phyloP scores from a whole-genome alignment of 176 grass and related monocot genomes.

The Puya raimondii region DNA sequence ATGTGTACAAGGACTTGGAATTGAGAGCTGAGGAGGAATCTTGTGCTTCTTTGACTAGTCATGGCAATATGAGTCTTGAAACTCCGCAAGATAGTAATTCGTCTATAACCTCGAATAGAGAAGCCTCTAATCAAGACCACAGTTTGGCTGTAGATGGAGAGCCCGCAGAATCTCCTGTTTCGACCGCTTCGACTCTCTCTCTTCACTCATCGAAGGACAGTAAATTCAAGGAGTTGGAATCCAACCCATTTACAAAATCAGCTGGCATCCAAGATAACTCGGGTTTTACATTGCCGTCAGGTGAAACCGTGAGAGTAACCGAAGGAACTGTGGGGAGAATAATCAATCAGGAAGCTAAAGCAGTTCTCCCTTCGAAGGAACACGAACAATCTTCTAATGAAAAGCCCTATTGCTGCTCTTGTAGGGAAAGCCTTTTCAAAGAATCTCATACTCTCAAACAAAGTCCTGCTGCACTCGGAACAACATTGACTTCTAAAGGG shows the following conservation, averaged over 20 bases:
- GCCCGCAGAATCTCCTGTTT: conserved; percentile 48
- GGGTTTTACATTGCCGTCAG: conserved; percentile 21
- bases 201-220: conserved; percentile 37
- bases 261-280: neutral
- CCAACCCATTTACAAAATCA: neutral
- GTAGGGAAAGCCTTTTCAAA: conserved; percentile 52
- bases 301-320: conserved; percentile 14
- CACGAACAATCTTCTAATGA: conserved; percentile 33
- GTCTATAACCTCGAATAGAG: conserved; percentile 39
- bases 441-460: conserved; percentile 33
- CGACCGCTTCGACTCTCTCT: conserved; percentile 52
- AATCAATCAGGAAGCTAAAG: conserved; percentile 28
- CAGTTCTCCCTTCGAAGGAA: conserved; percentile 11
- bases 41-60: conserved; percentile 39
- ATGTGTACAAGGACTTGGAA: neutral
- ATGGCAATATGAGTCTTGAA: conserved; percentile 34
- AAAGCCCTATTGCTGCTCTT: conserved; percentile 54
- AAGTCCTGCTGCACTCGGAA: conserved; percentile 14
- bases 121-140: conserved; percentile 41
- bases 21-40: conserved; percentile 14
- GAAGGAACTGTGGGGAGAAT: conserved; percentile 24
- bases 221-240: conserved; percentile 23
- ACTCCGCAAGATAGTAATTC: conserved; percentile 18
- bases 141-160: conserved; percentile 34
- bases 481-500: conserved; percentile 27